Evolutionary conservation across 1,284 basidiomycete genomes (phyloP).

Genomic region (Microbotryomycetes sp.): DNA sequence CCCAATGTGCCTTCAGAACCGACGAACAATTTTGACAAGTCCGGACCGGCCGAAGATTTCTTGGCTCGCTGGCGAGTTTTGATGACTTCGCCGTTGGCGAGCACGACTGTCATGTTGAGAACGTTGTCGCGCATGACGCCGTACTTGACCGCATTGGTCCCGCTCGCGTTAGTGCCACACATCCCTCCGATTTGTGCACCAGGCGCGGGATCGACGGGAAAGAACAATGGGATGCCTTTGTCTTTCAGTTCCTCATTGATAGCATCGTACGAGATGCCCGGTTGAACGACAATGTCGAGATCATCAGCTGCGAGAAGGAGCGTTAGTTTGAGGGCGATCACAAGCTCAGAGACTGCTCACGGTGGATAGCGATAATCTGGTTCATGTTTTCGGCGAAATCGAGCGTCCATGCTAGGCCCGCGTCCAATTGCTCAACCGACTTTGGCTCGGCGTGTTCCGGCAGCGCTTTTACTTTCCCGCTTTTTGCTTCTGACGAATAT

Average conservation of each 20-base stretch:
- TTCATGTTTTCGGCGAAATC: slow-evolving; percentile 75
- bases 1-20: slow-evolving; percentile 92
- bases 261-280: slow-evolving; percentile 79
- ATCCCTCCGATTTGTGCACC: slow-evolving; percentile 61
- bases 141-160: slow-evolving; percentile 80
- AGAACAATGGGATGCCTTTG: slow-evolving; percentile 72
- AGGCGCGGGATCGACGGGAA: slow-evolving; percentile 56
- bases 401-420: slow-evolving; percentile 42
- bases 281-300: slow-evolving; percentile 54
- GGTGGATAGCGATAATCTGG: slow-evolving; percentile 66
- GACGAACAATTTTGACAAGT: slow-evolving; percentile 84
- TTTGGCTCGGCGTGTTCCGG: slow-evolving; percentile 20
- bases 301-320: slow-evolving; percentile 54
- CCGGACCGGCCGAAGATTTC: slow-evolving; percentile 87
- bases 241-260: slow-evolving; percentile 67
- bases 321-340: slow-evolving; percentile 9
- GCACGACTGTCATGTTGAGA: slow-evolving; percentile 63
- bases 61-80: slow-evolving; percentile 69
- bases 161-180: slow-evolving; percentile 47
- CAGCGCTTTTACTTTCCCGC: slow-evolving; percentile 11
- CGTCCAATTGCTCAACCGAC: slow-evolving; percentile 24
- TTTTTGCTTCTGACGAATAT: slow-evolving; percentile 15
- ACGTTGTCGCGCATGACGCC: slow-evolving; percentile 51
- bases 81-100: slow-evolving; percentile 85
- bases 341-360: slow-evolving; percentile 41